phyloP scores from a whole-genome alignment of 768 basidiomycete species.

The Podaxis sp. region DNA sequence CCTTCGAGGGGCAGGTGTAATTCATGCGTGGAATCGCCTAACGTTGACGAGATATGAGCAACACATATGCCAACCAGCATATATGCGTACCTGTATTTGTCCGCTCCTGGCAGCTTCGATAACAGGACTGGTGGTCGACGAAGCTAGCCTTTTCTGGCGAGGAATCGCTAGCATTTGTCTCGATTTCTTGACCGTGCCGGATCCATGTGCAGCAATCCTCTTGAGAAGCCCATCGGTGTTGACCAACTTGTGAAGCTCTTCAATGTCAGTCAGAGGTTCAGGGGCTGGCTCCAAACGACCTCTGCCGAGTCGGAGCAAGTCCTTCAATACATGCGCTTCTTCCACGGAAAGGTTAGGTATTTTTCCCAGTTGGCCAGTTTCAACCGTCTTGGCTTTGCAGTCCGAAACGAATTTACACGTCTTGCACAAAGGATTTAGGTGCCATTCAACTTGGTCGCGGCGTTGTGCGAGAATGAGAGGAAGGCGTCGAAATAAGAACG shows the following conservation, averaged over 20 bases:
- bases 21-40: slow-evolving; percentile 45
- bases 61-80: neutral
- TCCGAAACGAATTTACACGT: slow-evolving; percentile 40
- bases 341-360: slow-evolving; percentile 50
- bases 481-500: slow-evolving; percentile 43
- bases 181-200: slow-evolving; percentile 38
- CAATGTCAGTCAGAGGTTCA: slow-evolving; percentile 40
- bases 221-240: slow-evolving; percentile 27
- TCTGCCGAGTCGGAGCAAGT: slow-evolving; percentile 32
- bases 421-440: slow-evolving; percentile 49
- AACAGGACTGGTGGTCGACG: slow-evolving; percentile 31
- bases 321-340: slow-evolving; percentile 40
- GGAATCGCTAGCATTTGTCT: slow-evolving; percentile 33
- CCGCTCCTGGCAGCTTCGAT: slow-evolving; percentile 38
- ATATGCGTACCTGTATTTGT: slow-evolving; percentile 31
- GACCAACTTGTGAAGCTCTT: slow-evolving; percentile 43
- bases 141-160: slow-evolving; percentile 13
- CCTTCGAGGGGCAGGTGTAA: slow-evolving; percentile 41
- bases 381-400: slow-evolving; percentile 34
- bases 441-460: slow-evolving; percentile 41
- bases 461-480: slow-evolving; percentile 37
- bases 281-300: slow-evolving; percentile 6
- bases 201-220: slow-evolving; percentile 29
- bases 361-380: slow-evolving; percentile 39
- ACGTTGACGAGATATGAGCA: slow-evolving; percentile 5